Percentiles rank a stretch among this genome's conserved stretches.
These are phyloP conservation scores for Globisporangium cylindrosporum DNA, from an alignment of 352 stramenopile genomes.

Conservation along the genomic window DNA sequence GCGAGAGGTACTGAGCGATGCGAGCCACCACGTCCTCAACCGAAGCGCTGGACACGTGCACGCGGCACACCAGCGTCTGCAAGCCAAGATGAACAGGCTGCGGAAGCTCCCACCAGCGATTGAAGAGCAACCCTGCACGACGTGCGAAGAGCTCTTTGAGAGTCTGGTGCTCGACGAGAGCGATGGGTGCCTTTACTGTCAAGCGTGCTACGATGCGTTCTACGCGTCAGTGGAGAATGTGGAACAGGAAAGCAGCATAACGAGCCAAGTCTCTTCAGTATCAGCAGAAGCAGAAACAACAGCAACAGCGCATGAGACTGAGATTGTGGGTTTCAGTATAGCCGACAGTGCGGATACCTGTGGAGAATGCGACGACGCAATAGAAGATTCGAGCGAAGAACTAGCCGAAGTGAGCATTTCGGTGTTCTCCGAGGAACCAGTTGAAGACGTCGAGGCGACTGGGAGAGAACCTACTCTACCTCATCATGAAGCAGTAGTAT, in stretches of 20 bases:
- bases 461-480: not conserved
- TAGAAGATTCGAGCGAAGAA: not conserved
- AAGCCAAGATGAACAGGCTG: conserved; percentile 16
- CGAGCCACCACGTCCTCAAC: conserved; percentile 25
- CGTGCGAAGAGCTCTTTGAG: conserved; percentile 29
- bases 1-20: conserved; percentile 16
- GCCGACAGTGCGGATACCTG: not conserved
- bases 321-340: not conserved
- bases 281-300: not conserved
- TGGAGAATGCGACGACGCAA: not conserved
- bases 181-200: conserved; percentile 70
- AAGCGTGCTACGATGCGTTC: conserved; percentile 62
- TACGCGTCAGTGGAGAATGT: conserved; percentile 31
- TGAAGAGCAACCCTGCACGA: conserved; percentile 35
- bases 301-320: not conserved
- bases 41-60: conserved; percentile 28
- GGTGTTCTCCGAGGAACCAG: not conserved
- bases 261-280: not conserved
- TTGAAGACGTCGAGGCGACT: not conserved
- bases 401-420: not conserved
- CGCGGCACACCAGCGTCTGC: conserved; percentile 11
- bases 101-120: conserved; percentile 4
- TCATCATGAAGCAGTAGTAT: not conserved
- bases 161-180: conserved; percentile 53
- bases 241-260: not conserved